phyloP scores from a whole-genome alignment of 129 eudicot genomes.

The Rutidosis leptorrhynchoides region DNA sequence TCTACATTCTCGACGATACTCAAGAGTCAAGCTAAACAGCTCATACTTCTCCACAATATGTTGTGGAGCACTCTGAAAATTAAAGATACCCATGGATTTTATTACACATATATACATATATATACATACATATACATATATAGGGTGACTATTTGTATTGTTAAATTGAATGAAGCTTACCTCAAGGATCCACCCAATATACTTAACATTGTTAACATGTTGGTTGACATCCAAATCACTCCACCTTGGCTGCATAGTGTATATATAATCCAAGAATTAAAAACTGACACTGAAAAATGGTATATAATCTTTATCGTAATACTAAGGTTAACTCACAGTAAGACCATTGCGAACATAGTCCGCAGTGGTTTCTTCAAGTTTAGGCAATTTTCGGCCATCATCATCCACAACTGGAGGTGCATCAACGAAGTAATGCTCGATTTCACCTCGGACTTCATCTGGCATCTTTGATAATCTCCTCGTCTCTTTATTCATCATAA shows the following conservation, averaged over 20 bases:
- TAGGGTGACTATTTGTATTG: neutral
- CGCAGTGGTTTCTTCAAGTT: slow-evolving; percentile 71
- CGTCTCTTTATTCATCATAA: slow-evolving; percentile 94
- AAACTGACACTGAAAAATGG: neutral
- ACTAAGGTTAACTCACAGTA: slow-evolving; percentile 51
- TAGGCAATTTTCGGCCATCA: slow-evolving; percentile 60
- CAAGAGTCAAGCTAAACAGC: slow-evolving; percentile 87
- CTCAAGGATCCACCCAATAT: slow-evolving; percentile 92
- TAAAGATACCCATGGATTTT: slow-evolving; percentile 13
- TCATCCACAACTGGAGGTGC: slow-evolving; percentile 71
- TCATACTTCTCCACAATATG: slow-evolving; percentile 71
- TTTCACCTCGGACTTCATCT: slow-evolving; percentile 81
- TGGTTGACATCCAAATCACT: slow-evolving; percentile 85
- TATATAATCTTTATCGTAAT: neutral
- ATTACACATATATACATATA: too few species aligned
- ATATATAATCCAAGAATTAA: slow-evolving; percentile 8
- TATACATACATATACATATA: too few species aligned
- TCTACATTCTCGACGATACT: slow-evolving; percentile 88
- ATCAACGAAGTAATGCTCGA: slow-evolving; percentile 67
- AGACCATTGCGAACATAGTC: slow-evolving; percentile 62
- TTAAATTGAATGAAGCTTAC: slow-evolving; percentile 29
- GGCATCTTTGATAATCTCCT: slow-evolving; percentile 82
- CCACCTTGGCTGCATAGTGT: slow-evolving; percentile 65
- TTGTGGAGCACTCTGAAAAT: slow-evolving; percentile 87
- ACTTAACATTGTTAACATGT: slow-evolving; percentile 91